Percentiles rank a stretch among this genome's conserved stretches.
Conservation (phyloP, 1,139 yeast genomes). For the Pneumocystis jirovecii region DNA sequence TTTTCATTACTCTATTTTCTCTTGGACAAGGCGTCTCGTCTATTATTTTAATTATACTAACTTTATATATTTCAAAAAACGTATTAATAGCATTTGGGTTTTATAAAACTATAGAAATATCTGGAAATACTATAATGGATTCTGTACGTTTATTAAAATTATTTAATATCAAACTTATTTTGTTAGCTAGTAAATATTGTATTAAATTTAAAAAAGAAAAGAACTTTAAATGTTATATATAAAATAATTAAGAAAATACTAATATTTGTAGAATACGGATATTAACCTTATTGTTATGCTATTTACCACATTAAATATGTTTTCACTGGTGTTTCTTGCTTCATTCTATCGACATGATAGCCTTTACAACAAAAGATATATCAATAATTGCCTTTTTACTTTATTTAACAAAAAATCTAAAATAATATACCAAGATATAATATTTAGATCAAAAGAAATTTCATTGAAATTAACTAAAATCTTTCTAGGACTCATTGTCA, state of each 20-base stretch:
- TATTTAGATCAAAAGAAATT: neutral
- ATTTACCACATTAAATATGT: neutral
- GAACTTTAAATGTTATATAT: neutral
- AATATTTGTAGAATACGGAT: neutral
- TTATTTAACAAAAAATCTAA: neutral
- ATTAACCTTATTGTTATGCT: neutral
- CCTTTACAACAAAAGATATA: neutral
- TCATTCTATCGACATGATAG: neutral
- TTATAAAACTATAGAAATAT: neutral
- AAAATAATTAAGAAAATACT: neutral
- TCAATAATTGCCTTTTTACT: neutral
- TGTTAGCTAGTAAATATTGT: neutral
- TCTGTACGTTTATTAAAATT: neutral
- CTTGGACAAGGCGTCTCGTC: neutral
- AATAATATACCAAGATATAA: neutral
- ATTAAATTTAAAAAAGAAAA: neutral
- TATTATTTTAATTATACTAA: neutral
- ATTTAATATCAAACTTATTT: neutral
- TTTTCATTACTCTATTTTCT: neutral
- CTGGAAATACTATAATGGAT: neutral
- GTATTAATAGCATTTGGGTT: neutral
- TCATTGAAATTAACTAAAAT: neutral
- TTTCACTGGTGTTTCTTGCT: neutral
- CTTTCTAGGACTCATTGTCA: neutral
- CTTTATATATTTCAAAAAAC: neutral